Evolutionary conservation across 768 basidiomycete genomes (phyloP).

Genomic region (Tricholoma furcatifolium): DNA sequence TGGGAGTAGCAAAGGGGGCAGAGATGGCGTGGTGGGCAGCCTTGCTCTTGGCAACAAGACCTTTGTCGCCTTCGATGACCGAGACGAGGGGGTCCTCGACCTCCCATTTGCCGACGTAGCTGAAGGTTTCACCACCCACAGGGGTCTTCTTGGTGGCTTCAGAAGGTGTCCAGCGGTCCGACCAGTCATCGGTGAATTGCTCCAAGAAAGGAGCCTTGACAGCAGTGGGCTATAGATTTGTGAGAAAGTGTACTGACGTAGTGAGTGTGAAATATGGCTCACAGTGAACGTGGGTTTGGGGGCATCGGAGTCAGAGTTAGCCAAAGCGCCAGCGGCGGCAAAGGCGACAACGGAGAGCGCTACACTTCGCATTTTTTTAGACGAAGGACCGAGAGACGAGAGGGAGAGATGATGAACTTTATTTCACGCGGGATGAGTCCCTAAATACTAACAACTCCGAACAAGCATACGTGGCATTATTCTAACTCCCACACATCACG

Average conservation of each 20-base stretch:
- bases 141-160: slow-evolving; percentile 98
- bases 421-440: slow-evolving; percentile 22
- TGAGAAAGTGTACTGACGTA: slow-evolving; percentile 14
- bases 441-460: slow-evolving; percentile 33
- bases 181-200: slow-evolving; percentile 92
- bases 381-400: slow-evolving; percentile 64
- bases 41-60: slow-evolving; percentile 94
- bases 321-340: slow-evolving; percentile 62
- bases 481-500: slow-evolving; percentile 40
- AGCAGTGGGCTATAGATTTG: slow-evolving; percentile 55
- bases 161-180: slow-evolving; percentile 92
- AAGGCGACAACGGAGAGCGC: slow-evolving; percentile 75
- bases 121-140: slow-evolving; percentile 93
- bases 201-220: slow-evolving; percentile 92
- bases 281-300: slow-evolving; percentile 73
- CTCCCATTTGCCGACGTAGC: slow-evolving; percentile 96
- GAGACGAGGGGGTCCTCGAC: slow-evolving; percentile 85
- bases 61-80: slow-evolving; percentile 82
- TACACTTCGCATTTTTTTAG: slow-evolving; percentile 79
- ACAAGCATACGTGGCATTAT: slow-evolving; percentile 43
- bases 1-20: slow-evolving; percentile 74
- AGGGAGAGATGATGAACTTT: slow-evolving; percentile 30
- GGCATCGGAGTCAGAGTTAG: slow-evolving; percentile 49
- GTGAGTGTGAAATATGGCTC: slow-evolving; percentile 22
- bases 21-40: slow-evolving; percentile 99